phyloP scores from a whole-genome alignment of 1,139 yeast species.

The Saccharomyces hybrid region DNA sequence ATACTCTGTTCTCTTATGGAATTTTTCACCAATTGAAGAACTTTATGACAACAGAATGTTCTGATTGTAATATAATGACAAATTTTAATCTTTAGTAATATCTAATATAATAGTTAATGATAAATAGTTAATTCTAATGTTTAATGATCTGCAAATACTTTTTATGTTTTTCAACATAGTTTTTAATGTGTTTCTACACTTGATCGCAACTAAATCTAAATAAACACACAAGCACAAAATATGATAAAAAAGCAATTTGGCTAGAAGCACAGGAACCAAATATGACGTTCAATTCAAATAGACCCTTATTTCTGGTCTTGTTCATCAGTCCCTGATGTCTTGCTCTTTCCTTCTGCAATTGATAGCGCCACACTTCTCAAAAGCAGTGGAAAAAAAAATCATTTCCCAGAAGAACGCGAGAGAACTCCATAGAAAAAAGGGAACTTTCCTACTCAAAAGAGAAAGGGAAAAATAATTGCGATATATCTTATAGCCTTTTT shows the following conservation, averaged over 20 bases:
- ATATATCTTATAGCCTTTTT: background rate
- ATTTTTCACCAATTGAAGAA: conserved; percentile 27
- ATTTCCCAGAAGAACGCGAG: background rate
- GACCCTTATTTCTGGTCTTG: background rate
- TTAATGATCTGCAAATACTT: background rate
- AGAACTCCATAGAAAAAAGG: background rate
- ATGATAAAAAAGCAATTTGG: background rate
- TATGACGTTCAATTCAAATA: background rate
- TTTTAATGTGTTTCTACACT: background rate
- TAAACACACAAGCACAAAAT: background rate
- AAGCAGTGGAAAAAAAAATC: background rate
- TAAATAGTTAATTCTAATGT: background rate
- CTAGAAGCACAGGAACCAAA: background rate
- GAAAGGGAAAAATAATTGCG: background rate
- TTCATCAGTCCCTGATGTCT: background rate
- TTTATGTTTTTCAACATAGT: background rate
- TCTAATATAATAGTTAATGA: background rate
- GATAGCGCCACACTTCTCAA: background rate
- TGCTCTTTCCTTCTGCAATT: background rate
- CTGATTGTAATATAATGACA: background rate
- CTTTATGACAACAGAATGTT: background rate
- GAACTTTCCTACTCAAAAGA: background rate
- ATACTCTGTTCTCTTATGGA: conserved; percentile 54
- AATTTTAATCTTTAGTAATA: background rate
- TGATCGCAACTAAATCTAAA: background rate